Evolutionary conservation across 1,139 yeast species (phyloP).

Genomic region (Pichia sp.): DNA sequence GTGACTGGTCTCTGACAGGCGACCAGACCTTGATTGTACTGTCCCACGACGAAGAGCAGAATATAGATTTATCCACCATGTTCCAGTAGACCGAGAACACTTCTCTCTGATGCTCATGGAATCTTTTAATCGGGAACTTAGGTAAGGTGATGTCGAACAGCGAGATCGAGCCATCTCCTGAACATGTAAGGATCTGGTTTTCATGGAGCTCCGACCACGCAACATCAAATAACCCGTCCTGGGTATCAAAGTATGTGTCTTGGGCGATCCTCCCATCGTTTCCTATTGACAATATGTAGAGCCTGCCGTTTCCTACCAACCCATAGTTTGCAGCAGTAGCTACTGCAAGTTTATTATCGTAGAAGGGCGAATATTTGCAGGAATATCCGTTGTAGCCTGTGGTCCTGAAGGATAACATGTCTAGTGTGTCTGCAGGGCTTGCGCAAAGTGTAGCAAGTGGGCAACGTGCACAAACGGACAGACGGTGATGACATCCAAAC

Average conservation of each 20-base stretch:
- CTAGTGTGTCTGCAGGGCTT: background rate
- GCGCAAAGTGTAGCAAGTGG: background rate
- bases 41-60: conserved; percentile 88
- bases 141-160: conserved; percentile 70
- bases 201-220: conserved; percentile 92
- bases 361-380: conserved; percentile 86
- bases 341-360: conserved; percentile 83
- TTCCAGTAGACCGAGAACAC: conserved; percentile 91
- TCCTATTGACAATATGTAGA: conserved; percentile 64
- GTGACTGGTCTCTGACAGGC: conserved; percentile 55
- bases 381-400: conserved; percentile 84
- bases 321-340: conserved; percentile 93
- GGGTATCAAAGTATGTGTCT: conserved; percentile 73
- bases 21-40: conserved; percentile 75
- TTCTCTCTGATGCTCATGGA: conserved; percentile 76
- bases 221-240: conserved; percentile 84
- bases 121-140: conserved; percentile 70
- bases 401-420: conserved; percentile 72
- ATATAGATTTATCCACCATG: conserved; percentile 64
- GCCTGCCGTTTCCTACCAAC: conserved; percentile 86
- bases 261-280: conserved; percentile 57
- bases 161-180: conserved; percentile 87
- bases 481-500: background rate
- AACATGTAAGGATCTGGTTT: conserved; percentile 74
- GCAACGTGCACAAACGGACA: too few species aligned